phyloP scores from a whole-genome alignment of 1,139 yeast genomes.

The Groenewaldozyma auringiensis region DNA sequence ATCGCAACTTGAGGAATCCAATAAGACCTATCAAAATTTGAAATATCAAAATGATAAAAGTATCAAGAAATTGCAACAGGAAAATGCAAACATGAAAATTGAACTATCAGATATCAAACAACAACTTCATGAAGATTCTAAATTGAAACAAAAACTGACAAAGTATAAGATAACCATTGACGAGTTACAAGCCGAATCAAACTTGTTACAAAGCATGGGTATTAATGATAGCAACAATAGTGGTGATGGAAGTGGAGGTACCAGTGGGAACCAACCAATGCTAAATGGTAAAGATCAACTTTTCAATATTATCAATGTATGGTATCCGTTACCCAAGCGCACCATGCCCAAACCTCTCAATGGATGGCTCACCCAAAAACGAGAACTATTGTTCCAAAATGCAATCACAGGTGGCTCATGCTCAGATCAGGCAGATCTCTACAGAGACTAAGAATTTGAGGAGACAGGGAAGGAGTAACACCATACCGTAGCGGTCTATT shows the following conservation, averaged over 20 bases:
- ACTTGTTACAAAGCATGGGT: neutral
- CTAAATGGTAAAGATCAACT: neutral
- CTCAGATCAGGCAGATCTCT: slow-evolving; percentile 4
- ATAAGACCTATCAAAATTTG: neutral
- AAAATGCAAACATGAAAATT: slow-evolving; percentile 9
- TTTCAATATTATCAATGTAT: neutral
- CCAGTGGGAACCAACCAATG: too few species aligned
- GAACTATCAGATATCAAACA: slow-evolving; percentile 13
- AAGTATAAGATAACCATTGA: slow-evolving; percentile 17
- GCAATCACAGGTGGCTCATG: slow-evolving; percentile 3
- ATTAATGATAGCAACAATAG: too few species aligned
- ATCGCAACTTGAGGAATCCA: slow-evolving; percentile 8
- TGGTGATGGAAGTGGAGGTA: too few species aligned
- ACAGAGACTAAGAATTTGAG: slow-evolving; percentile 18
- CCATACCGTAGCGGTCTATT: slow-evolving; percentile 22
- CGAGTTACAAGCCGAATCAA: slow-evolving; percentile 7
- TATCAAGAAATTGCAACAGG: neutral
- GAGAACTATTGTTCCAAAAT: neutral
- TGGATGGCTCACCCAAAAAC: neutral
- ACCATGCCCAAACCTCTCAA: neutral
- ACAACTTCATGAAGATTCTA: slow-evolving; percentile 10
- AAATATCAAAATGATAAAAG: slow-evolving; percentile 12
- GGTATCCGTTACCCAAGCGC: neutral
- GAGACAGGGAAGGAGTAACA: slow-evolving; percentile 17
- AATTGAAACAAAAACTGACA: slow-evolving; percentile 15